A percentile compares a stretch with the other conserved stretches of the same genome.
phyloP scores from a whole-genome alignment of 1,139 yeast species.

The Saccharomyces pastorianus region DNA sequence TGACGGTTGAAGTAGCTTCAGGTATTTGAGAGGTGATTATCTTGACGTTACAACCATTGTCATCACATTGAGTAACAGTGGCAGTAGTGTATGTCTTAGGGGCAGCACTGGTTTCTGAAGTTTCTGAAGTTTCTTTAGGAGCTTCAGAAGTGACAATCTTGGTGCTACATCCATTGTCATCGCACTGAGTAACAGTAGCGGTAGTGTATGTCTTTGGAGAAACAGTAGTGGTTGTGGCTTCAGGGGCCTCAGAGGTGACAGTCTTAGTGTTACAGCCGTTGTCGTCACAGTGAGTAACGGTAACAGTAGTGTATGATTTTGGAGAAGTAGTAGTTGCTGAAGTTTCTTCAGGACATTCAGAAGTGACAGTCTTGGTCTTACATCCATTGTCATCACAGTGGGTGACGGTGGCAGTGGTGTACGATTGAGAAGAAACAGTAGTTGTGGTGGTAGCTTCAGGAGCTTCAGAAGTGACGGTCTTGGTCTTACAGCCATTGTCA shows the following conservation, averaged over 20 bases:
- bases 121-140: neutral
- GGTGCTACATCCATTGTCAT: neutral
- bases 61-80: neutral
- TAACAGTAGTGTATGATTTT: neutral
- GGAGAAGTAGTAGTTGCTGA: neutral
- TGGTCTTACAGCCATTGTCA: neutral
- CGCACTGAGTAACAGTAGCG: neutral
- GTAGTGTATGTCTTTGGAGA: neutral
- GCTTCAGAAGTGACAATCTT: neutral
- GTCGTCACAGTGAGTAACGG: neutral
- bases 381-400: neutral
- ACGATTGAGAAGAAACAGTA: neutral
- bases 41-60: neutral
- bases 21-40: neutral
- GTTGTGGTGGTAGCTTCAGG: neutral
- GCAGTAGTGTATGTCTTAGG: neutral
- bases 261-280: neutral
- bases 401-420: neutral
- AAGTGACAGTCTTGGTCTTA: neutral
- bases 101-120: neutral
- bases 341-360: neutral
- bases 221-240: neutral
- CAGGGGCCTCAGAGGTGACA: neutral
- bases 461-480: neutral
- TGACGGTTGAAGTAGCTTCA: neutral